Percentiles rank a stretch among this genome's conserved stretches.
Evolutionary conservation across 192 early-diverging fungal species (phyloP).

Genomic region (Linderina pennispora): DNA sequence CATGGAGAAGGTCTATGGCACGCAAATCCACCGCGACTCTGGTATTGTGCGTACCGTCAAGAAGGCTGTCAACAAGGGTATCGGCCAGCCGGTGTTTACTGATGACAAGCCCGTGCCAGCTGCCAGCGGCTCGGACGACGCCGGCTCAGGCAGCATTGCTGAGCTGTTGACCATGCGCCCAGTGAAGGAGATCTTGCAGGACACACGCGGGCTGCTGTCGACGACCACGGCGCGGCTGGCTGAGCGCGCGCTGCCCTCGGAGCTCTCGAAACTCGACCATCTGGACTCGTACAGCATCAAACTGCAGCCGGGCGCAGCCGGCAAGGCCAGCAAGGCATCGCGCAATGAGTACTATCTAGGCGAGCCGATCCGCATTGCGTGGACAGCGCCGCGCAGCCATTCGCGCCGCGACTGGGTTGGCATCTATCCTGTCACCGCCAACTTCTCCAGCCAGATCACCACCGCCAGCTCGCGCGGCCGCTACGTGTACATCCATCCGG

Average conservation of each 20-base stretch:
- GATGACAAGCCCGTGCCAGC: background rate
- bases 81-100: constrained; percentile 38
- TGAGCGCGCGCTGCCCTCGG: constrained; percentile 26
- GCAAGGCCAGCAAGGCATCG: constrained; percentile 8
- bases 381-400: constrained; percentile 72
- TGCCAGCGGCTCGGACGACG: constrained; percentile 2
- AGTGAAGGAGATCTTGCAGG: constrained; percentile 55
- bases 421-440: constrained; percentile 72
- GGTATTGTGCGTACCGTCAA: constrained; percentile 60
- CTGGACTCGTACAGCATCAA: constrained; percentile 16
- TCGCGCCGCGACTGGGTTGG: constrained; percentile 88
- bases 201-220: constrained; percentile 43
- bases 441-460: constrained; percentile 71
- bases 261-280: constrained; percentile 30
- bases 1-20: constrained; percentile 84
- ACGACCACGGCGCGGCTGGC: constrained; percentile 44
- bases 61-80: constrained; percentile 43
- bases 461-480: constrained; percentile 64
- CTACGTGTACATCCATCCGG: constrained; percentile 60
- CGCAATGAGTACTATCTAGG: constrained; percentile 58
- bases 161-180: constrained; percentile 50
- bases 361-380: constrained; percentile 64
- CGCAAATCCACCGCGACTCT: constrained; percentile 73
- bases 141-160: constrained; percentile 20
- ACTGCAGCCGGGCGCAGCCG: constrained; percentile 21